A percentile compares a stretch with the other conserved stretches of the same genome.
These are phyloP conservation scores for Sphagnum fallax DNA, from an alignment of 228 moss, liverwort and hornwort genomes.

Conservation along the genomic window DNA sequence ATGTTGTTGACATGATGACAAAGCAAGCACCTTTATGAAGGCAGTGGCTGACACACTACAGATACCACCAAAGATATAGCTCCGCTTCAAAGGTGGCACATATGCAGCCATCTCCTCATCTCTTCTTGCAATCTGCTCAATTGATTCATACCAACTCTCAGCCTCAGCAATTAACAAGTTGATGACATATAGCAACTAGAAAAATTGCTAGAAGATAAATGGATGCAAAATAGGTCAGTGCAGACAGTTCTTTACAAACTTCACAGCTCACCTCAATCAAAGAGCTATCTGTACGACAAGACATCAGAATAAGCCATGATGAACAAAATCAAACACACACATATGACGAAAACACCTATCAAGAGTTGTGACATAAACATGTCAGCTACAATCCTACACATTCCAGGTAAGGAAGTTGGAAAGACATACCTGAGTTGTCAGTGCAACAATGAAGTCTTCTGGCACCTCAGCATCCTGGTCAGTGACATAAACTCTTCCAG, in stretches of 20 bases:
- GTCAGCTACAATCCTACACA: background rate
- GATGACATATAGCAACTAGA: background rate
- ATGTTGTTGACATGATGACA: background rate
- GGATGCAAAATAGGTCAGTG: background rate
- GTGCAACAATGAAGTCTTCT: slow-evolving; percentile 81
- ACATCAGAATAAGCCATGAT: too few relatives aligned
- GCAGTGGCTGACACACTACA: slow-evolving; percentile 96
- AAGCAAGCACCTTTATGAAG: slow-evolving; percentile 69
- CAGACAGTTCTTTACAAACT: slow-evolving; percentile 1
- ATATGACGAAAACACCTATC: too few relatives aligned
- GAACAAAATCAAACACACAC: too few relatives aligned
- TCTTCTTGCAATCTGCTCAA: slow-evolving; percentile 78
- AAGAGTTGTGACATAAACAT: too few relatives aligned
- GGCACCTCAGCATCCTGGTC: slow-evolving; percentile 99
- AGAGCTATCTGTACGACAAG: too few relatives aligned
- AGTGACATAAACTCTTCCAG: slow-evolving; percentile 78
- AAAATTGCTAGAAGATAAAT: background rate
- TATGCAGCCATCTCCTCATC: slow-evolving; percentile 97
- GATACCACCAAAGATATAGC: slow-evolving; percentile 95
- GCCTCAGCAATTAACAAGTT: background rate
- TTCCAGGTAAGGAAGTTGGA: background rate
- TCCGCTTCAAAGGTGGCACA: slow-evolving; percentile 78
- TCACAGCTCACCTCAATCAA: background rate
- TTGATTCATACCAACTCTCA: background rate
- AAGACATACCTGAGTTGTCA: slow-evolving; percentile 68